A percentile compares a stretch with the other conserved stretches of the same genome.
Evolutionary conservation across 2,329 filamentous ascomycete species (phyloP).

Genomic region (Fusarium miscanthi): DNA sequence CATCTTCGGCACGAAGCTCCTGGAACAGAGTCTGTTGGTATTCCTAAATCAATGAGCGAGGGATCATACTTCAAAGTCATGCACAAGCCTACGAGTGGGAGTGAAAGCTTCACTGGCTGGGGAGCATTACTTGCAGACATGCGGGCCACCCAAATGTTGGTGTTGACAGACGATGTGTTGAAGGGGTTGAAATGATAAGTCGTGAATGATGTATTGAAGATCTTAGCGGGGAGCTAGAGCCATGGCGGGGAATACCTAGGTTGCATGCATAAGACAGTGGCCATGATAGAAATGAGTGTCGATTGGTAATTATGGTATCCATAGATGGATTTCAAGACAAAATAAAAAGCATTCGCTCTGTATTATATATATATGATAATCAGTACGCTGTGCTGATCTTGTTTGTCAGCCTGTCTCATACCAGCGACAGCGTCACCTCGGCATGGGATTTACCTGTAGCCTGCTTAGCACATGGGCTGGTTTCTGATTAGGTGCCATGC

Average conservation of each 20-base stretch:
- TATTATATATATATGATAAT: background rate
- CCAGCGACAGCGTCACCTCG: background rate
- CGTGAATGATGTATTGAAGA: constrained; percentile 34
- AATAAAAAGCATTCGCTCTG: background rate
- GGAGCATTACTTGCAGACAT: constrained; percentile 67
- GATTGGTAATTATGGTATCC: background rate
- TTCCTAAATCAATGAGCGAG: constrained; percentile 62
- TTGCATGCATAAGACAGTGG: background rate
- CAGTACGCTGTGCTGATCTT: background rate
- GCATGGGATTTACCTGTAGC: background rate
- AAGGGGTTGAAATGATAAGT: constrained; percentile 12
- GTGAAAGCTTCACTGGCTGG: constrained; percentile 82
- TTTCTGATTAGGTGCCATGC: background rate
- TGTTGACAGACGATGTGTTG: constrained; percentile 25
- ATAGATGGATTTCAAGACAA: background rate
- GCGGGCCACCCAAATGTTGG: constrained; percentile 44
- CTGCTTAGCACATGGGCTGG: no score
- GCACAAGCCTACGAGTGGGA: constrained; percentile 62
- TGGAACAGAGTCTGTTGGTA: constrained; percentile 97
- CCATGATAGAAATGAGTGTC: constrained; percentile 7
- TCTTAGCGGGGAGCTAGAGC: constrained; percentile 28
- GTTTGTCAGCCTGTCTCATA: background rate
- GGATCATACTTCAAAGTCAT: background rate
- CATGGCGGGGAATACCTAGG: constrained; percentile 10
- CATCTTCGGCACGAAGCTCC: constrained; percentile 89